phyloP scores from a whole-genome alignment of 1,139 yeast genomes.

The Saccharomyces hybrid region DNA sequence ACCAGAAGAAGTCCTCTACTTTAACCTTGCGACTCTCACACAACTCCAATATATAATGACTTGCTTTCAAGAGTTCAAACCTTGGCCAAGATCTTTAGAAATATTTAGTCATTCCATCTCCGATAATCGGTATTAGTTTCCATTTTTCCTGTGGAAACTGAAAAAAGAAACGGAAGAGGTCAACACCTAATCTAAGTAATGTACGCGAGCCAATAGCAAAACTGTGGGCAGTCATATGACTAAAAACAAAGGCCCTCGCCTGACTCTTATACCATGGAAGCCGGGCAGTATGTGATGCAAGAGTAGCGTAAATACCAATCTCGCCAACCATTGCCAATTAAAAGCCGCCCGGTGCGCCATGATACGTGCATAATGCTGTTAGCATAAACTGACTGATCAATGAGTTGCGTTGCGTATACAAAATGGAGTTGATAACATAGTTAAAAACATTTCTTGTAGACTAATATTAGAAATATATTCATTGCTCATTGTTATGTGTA shows the following conservation, averaged over 20 bases:
- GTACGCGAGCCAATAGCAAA: not conserved
- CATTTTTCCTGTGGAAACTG: not conserved
- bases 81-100: not conserved
- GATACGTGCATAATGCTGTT: not conserved
- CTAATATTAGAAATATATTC: not conserved
- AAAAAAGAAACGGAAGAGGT: not conserved
- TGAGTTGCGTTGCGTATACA: not conserved
- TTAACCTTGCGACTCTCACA: not conserved
- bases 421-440: not conserved
- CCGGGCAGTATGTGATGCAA: not conserved
- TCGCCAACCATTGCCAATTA: not conserved
- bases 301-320: not conserved
- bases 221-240: not conserved
- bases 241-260: not conserved
- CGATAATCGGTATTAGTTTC: not conserved
- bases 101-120: not conserved
- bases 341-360: not conserved
- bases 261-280: not conserved
- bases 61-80: not conserved
- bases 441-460: not conserved
- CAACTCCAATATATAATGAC: not conserved
- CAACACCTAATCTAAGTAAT: not conserved
- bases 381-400: not conserved
- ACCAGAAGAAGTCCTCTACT: constrained; percentile 2
- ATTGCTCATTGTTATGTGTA: not conserved